Conservation (phyloP, 2,329 filamentous ascomycete genomes). For the Colletotrichum sp. region DNA sequence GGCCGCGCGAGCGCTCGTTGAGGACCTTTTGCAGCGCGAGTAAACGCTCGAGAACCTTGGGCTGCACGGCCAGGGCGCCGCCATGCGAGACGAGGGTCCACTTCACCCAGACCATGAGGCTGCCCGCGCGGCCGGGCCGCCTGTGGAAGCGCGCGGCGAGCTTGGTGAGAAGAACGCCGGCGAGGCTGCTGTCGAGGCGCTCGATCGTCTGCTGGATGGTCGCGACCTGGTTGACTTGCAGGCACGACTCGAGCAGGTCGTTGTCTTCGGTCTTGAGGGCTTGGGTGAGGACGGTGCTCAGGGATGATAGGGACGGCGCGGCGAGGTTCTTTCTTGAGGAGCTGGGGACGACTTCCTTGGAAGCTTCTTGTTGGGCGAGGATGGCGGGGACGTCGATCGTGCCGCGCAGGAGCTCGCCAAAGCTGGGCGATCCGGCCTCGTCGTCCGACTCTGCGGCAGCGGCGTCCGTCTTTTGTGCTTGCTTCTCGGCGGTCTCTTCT, state of each 20-base stretch:
- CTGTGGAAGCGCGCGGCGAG: conserved; percentile 86
- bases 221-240: conserved; percentile 76
- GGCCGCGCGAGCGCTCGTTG: conserved; percentile 80
- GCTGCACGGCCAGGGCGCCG: conserved; percentile 84
- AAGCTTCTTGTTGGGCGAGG: conserved; percentile 45
- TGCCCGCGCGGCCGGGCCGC: conserved; percentile 86
- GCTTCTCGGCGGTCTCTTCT: conserved; percentile 11
- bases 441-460: conserved; percentile 45
- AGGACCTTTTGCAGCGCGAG: conserved; percentile 83
- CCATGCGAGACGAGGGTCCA: conserved; percentile 94
- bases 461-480: conserved; percentile 28
- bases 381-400: conserved; percentile 77
- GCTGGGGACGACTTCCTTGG: conserved; percentile 37
- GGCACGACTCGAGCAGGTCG: conserved; percentile 88
- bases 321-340: conserved; percentile 53
- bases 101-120: conserved; percentile 93
- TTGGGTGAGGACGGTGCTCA: conserved; percentile 92
- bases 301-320: conserved; percentile 75
- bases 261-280: conserved; percentile 91
- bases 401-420: conserved; percentile 83
- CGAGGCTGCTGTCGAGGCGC: conserved; percentile 83
- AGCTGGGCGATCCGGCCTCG: conserved; percentile 64
- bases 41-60: conserved; percentile 80
- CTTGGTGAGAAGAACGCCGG: conserved; percentile 78
- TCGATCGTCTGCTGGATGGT: conserved; percentile 90